Evolutionary conservation across 2,329 filamentous ascomycete genomes (phyloP), one percentile per base, ranked within the genome.

Genomic region (Colletotrichum paranaense): DNA sequence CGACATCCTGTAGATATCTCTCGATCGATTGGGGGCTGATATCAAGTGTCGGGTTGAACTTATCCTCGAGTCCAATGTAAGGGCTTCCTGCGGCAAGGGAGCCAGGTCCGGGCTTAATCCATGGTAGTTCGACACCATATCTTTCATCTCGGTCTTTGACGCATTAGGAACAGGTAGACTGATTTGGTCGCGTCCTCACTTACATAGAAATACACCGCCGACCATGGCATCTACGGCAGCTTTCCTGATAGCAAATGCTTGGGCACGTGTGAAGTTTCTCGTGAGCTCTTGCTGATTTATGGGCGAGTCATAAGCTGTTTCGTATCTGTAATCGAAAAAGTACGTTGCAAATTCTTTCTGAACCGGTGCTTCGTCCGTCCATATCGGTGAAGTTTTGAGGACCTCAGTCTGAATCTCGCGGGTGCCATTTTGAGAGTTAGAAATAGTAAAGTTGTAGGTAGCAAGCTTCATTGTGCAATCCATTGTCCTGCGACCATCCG

Each of bases 41-140:
- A 16, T 58, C 14, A 14, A 62, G 24, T 1, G 12, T 1, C 1
- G 59, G 59, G 8, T 52, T 53, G 38, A 55, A 32, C 9, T 22
- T 56, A 19, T 72, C 53, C n/a, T n/a, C 11, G 22, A 38, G 60
- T 5, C 19, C 69, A 22, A 72, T 14, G 19, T 49, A 72, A 3
- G 65, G 65, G 12, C 65, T 72, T 11, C 28, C 60, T 1, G 62
- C 38, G 12, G 52, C 60, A 6, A 53, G 49, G 22, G n/a, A 53
- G 19, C 12, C 59, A 9, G 4, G 49, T 16, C 24, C 46, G 16
- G 26, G 46, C 2, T 22, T 38, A 2, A 35, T 24, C 19, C n/a
- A 8, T 22, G 58, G 22, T 14, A 24, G 53, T 6, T 19, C 12
- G 22, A 52, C 4, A 4, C 11, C 16, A 30, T 19, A n/a, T 19